Evolutionary conservation across 306 rosid species (phyloP).

Genomic region (Trifolium fragiferum): DNA sequence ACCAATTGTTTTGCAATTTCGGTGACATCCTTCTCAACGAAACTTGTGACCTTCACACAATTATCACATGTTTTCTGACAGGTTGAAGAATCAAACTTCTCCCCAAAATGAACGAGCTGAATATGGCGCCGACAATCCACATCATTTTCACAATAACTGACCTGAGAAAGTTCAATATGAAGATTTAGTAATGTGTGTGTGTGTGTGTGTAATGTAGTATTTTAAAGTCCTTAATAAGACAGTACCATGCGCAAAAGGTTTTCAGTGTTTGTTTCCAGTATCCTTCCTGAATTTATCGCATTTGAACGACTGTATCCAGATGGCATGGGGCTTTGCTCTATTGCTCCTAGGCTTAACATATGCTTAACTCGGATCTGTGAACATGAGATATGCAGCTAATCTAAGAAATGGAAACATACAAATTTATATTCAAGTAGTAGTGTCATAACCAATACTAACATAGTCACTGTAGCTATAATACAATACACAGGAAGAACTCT

Average conservation of each 20-base stretch:
- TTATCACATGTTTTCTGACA: conserved; percentile 97
- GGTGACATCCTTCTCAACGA: conserved; percentile 85
- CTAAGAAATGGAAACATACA: conserved; percentile 29
- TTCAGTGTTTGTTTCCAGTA: conserved; percentile 87
- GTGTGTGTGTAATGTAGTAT: background rate
- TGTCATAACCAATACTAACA: conserved; percentile 56
- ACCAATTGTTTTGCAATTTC: conserved; percentile 88
- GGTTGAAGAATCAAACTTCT: conserved; percentile 77
- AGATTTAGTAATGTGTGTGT: conserved; percentile 14
- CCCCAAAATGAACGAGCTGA: conserved; percentile 95
- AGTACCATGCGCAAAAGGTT: conserved; percentile 90
- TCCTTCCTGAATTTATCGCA: conserved; percentile 69
- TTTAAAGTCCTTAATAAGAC: conserved; percentile 7
- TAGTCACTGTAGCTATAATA: conserved; percentile 92
- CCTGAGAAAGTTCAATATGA: conserved; percentile 59
- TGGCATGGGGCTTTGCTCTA: conserved; percentile 68
- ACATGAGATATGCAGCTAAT: conserved; percentile 36
- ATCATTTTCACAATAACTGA: conserved; percentile 90
- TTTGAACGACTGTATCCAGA: conserved; percentile 67
- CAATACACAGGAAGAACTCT: conserved; percentile 80
- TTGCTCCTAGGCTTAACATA: conserved; percentile 83
- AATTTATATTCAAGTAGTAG: conserved; percentile 35
- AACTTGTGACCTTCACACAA: conserved; percentile 74
- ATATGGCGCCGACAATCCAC: conserved; percentile 91
- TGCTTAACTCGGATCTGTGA: conserved; percentile 86